phyloP scores from a whole-genome alignment of 176 grass and related monocot species.

The Saccharum spontaneum region DNA sequence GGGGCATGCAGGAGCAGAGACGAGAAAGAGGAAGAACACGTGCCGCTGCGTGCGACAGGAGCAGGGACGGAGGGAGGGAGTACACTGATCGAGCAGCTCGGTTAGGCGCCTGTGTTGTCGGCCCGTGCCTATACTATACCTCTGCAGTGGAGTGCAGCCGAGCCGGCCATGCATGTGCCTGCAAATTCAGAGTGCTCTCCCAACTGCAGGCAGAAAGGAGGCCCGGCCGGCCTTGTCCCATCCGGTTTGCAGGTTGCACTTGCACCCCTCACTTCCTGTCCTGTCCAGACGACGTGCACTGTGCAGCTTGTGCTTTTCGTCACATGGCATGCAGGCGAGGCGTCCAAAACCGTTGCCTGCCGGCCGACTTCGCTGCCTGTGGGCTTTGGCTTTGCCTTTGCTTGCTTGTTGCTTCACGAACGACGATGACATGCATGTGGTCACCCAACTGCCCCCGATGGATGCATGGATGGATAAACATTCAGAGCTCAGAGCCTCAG shows the following conservation, averaged over 20 bases:
- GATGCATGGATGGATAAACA: not conserved
- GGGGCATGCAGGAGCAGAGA: not conserved
- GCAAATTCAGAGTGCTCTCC: not conserved
- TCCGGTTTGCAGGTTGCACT: not conserved
- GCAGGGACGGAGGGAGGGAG: no score
- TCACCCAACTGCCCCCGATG: not conserved
- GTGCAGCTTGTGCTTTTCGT: not conserved
- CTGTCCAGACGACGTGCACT: not conserved
- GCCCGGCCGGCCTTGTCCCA: not conserved
- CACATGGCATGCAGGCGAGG: not conserved
- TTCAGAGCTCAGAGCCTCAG: not conserved
- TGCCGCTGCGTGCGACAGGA: not conserved
- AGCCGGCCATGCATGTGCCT: not conserved
- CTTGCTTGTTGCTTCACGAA: not conserved
- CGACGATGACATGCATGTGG: not conserved
- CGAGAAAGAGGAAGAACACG: not conserved
- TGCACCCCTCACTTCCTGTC: not conserved
- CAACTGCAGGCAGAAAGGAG: slow-evolving; percentile 28
- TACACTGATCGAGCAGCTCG: no score
- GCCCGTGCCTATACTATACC: no score
- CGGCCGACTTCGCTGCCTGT: no score
- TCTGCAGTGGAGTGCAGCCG: not conserved
- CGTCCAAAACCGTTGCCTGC: not conserved
- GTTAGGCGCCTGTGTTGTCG: no score
- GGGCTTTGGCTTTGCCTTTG: not conserved